Base-by-base conservation (phyloP, 192 early-diverging fungal genomes). In the Gryganskiella cystojenkinii region DNA sequence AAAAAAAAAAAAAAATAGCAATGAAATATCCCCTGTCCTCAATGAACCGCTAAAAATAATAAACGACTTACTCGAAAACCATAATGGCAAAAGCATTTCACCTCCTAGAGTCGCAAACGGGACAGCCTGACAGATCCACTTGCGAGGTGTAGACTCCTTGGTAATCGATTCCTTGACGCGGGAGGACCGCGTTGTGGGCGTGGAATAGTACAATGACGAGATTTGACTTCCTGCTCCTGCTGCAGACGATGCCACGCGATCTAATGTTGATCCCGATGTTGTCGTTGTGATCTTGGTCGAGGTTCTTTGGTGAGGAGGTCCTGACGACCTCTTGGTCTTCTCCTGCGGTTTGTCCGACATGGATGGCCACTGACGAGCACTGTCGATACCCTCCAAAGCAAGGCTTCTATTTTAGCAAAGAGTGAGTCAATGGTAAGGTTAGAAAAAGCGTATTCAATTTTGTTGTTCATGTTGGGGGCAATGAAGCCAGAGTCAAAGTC, bases 21-120 rank as follows among this genome's bases (percentile, higher is more conserved):
- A 10, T 40, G 40, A 25, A 27, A 53, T n/a, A n/a, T n/a, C n/a
- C n/a, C n/a, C n/a, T n/a, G n/a, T n/a, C n/a, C n/a, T n/a, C n/a
- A n/a, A n/a, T n/a, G n/a, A n/a, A n/a, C n/a, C n/a, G n/a, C n/a
- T 9, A 40, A 40, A 40, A 40, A 40, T 40, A 30, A 35, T 28
- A 64, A 55, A 30, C 7, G 0, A 60, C 67, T 47, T 67, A 76
- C 72, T 57, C n/a, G 72, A 63, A 33, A 76, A 67, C 72, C 72
- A 76, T 20, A 76, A 49, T 10, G 72, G 72, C 65, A 68, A 62
- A 64, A 76, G 67, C 72, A 76, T 76, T 60, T 76, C 72, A 1
- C 72, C 72, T 31, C 72, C 72, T 7, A 76, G 65, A 0, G 72
- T 76, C 65, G 67, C 67, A 59, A 76, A 64, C n/a, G 65, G 65